phyloP scores from a whole-genome alignment of 805 yeast species.

The Nakazawaea anatomiae region DNA sequence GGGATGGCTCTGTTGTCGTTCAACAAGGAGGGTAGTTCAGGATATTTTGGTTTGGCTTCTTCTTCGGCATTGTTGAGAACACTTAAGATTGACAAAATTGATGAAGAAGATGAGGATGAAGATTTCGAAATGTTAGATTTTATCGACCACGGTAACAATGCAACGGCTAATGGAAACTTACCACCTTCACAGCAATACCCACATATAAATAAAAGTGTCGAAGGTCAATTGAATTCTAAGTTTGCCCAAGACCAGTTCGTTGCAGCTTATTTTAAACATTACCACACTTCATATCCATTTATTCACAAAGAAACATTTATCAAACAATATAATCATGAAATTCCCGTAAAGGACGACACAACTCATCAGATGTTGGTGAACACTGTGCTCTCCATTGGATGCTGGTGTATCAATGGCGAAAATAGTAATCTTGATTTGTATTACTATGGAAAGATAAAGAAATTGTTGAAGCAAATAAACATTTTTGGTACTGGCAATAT shows the following conservation, averaged over 20 bases:
- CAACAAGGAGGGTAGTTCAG: slow-evolving; percentile 39
- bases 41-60: slow-evolving; percentile 64
- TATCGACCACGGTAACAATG: slow-evolving; percentile 9
- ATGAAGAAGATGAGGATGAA: slow-evolving; percentile 16
- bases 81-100: slow-evolving; percentile 27
- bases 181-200: not conserved
- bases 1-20: slow-evolving; percentile 62
- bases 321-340: slow-evolving; percentile 35
- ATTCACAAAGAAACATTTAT: slow-evolving; percentile 49
- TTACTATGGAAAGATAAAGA: slow-evolving; percentile 50
- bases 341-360: slow-evolving; percentile 34
- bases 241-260: slow-evolving; percentile 20
- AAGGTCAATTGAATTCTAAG: slow-evolving; percentile 15
- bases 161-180: slow-evolving; percentile 1
- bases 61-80: slow-evolving; percentile 49
- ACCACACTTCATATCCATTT: slow-evolving; percentile 59
- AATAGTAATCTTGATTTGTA: slow-evolving; percentile 43
- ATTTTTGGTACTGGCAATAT: slow-evolving; percentile 58
- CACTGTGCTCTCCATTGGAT: slow-evolving; percentile 59
- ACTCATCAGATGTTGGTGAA: slow-evolving; percentile 51
- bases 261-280: slow-evolving; percentile 49
- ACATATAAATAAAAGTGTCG: slow-evolving; percentile 10
- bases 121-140: not conserved
- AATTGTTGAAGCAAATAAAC: slow-evolving; percentile 30
- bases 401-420: slow-evolving; percentile 61